These are phyloP conservation scores for Umbelopsis sp. DNA, from an alignment of 192 early-diverging fungal genomes.

Conservation along the genomic window DNA sequence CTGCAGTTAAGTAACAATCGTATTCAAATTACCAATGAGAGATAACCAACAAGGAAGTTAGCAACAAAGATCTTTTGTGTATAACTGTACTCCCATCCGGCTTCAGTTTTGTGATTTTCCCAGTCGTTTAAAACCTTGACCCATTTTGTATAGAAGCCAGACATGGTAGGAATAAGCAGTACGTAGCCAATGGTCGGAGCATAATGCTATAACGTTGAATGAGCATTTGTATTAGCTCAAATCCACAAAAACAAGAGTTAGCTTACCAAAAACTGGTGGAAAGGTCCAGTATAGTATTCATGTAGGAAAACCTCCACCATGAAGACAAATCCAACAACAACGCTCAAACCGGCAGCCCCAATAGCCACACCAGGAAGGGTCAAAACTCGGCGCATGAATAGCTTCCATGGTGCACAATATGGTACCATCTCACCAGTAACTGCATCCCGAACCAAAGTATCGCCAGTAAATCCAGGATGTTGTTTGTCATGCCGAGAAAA, in stretches of 20 bases:
- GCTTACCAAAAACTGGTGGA: conserved; percentile 56
- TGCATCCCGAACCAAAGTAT: conserved; percentile 58
- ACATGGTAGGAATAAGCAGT: conserved; percentile 71
- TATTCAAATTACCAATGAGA: conserved; percentile 60
- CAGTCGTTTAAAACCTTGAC: conserved; percentile 69
- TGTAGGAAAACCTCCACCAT: conserved; percentile 74
- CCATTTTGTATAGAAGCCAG: conserved; percentile 63
- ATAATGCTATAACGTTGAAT: conserved; percentile 48
- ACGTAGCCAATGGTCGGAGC: conserved; percentile 78
- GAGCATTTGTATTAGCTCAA: neutral
- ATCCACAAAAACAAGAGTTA: neutral
- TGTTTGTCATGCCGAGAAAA: conserved; percentile 60
- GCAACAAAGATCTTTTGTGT: conserved; percentile 89
- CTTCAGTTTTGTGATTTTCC: conserved; percentile 83
- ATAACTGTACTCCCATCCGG: conserved; percentile 67
- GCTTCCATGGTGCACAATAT: conserved; percentile 70
- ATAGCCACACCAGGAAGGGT: conserved; percentile 61
- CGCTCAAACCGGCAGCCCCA: conserved; percentile 59
- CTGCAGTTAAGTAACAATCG: neutral
- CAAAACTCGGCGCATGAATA: conserved; percentile 65
- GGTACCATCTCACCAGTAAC: conserved; percentile 76
- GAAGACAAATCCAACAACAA: conserved; percentile 72
- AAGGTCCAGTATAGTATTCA: conserved; percentile 84
- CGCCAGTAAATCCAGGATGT: conserved; percentile 72
- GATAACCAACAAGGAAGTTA: conserved; percentile 79